These are phyloP conservation scores for Solanum ossicruentum DNA, from an alignment of 257 asterid genomes.

Conservation along the genomic window DNA sequence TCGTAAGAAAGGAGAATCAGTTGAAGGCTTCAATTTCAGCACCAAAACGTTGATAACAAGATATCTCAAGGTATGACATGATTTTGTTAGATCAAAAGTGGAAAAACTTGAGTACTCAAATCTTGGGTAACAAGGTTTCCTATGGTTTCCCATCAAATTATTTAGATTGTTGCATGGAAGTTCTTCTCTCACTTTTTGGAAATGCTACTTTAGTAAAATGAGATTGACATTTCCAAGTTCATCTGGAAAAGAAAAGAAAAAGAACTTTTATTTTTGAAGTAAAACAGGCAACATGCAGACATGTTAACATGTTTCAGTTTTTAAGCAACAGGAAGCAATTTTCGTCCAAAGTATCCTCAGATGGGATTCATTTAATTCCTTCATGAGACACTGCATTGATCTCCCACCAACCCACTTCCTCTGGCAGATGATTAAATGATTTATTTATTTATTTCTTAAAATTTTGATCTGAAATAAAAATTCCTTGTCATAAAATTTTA, in stretches of 20 bases:
- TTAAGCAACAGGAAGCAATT: background rate
- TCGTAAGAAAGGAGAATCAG: constrained; percentile 68
- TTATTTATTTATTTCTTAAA: too few species aligned
- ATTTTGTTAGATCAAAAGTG: background rate
- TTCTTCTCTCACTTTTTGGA: background rate
- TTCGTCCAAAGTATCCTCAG: background rate
- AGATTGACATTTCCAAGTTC: background rate
- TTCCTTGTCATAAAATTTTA: too few species aligned
- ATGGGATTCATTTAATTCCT: background rate
- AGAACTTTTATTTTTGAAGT: background rate
- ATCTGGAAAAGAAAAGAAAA: background rate
- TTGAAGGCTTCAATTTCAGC: constrained; percentile 86
- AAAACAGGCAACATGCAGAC: background rate
- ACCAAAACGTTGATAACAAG: constrained; percentile 46
- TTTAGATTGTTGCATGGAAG: background rate
- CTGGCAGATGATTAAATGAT: background rate
- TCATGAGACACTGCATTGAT: background rate
- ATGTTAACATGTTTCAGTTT: background rate
- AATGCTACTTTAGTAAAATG: background rate
- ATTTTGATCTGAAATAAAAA: too few species aligned
- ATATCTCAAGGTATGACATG: constrained; percentile 58
- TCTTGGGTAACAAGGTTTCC: background rate
- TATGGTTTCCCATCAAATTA: background rate
- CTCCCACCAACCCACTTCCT: background rate
- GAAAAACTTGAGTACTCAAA: background rate